These are phyloP conservation scores for Taiwanofungus camphoratus DNA, from an alignment of 1,284 basidiomycete genomes.

Conservation along the genomic window DNA sequence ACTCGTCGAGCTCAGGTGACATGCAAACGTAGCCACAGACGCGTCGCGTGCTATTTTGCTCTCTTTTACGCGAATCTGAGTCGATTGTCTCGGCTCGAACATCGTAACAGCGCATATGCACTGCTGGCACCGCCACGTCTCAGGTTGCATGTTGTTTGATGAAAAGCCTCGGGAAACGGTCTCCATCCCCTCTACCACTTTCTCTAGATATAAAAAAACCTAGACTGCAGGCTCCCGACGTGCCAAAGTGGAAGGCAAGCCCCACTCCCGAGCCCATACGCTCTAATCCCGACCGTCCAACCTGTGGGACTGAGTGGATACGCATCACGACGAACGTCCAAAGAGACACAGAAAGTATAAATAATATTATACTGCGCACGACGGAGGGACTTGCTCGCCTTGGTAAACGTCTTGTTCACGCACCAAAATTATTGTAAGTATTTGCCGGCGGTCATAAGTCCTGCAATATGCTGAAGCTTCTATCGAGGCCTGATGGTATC, in stretches of 20 bases:
- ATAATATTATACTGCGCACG: constrained; percentile 16
- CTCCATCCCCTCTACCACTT: not conserved
- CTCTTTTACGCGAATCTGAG: too few species aligned
- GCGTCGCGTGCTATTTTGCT: not conserved
- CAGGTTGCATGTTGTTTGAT: too few species aligned
- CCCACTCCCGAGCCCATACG: not conserved
- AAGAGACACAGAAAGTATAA: constrained; percentile 8
- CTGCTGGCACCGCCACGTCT: too few species aligned
- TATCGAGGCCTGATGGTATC: constrained; percentile 16
- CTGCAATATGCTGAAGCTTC: constrained; percentile 1
- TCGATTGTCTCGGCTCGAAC: too few species aligned
- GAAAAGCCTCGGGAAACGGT: constrained; percentile 2
- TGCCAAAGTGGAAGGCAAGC: not conserved
- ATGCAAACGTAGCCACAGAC: not conserved
- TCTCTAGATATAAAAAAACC: not conserved
- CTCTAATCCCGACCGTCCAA: not conserved
- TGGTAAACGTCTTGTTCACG: constrained; percentile 17
- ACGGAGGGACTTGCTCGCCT: constrained; percentile 12
- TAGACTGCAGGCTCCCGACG: not conserved
- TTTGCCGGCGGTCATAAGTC: not conserved
- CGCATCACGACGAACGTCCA: constrained; percentile 4
- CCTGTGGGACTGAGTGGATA: constrained; percentile 14
- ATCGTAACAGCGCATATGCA: too few species aligned
- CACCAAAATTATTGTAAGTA: constrained; percentile 19
- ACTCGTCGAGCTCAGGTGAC: not conserved